Evolutionary conservation across 2,329 filamentous ascomycete genomes (phyloP).

Genomic region (Fusarium devonianum): DNA sequence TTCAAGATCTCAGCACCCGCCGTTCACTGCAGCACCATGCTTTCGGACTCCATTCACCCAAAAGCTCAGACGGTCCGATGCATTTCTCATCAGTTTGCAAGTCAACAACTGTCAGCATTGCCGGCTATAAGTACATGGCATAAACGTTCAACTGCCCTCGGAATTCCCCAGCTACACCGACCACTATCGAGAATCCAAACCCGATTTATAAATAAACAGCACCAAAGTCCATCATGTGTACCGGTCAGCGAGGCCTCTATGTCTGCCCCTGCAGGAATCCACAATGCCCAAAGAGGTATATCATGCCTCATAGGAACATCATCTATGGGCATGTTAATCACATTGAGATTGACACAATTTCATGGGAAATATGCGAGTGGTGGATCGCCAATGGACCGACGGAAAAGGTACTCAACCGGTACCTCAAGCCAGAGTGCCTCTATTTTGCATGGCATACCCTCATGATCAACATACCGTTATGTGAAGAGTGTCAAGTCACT

Average conservation of each 20-base stretch:
- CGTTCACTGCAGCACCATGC: not conserved
- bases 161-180: not conserved
- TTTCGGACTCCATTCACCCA: not conserved
- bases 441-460: conserved; percentile 36
- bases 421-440: conserved; percentile 36
- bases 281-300: conserved; percentile 27
- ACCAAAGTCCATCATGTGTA: conserved; percentile 30
- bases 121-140: not conserved
- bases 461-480: conserved; percentile 22
- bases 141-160: not conserved
- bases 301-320: conserved; percentile 29
- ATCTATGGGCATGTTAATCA: conserved; percentile 31
- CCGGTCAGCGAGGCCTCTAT: conserved; percentile 37
- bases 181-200: not conserved
- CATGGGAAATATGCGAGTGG: conserved; percentile 40
- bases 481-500: conserved; percentile 23
- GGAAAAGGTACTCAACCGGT: conserved; percentile 40
- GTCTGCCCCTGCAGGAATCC: conserved; percentile 38
- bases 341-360: conserved; percentile 34
- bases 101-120: not conserved
- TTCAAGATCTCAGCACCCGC: not conserved
- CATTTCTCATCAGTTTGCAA: not conserved
- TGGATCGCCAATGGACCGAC: conserved; percentile 39
- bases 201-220: not conserved
- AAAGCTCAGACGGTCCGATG: not conserved